Evolutionary conservation across 495 filamentous ascomycete genomes (phyloP), one percentile per base, ranked within the genome.

Genomic region (Amniculicola lignicola): DNA sequence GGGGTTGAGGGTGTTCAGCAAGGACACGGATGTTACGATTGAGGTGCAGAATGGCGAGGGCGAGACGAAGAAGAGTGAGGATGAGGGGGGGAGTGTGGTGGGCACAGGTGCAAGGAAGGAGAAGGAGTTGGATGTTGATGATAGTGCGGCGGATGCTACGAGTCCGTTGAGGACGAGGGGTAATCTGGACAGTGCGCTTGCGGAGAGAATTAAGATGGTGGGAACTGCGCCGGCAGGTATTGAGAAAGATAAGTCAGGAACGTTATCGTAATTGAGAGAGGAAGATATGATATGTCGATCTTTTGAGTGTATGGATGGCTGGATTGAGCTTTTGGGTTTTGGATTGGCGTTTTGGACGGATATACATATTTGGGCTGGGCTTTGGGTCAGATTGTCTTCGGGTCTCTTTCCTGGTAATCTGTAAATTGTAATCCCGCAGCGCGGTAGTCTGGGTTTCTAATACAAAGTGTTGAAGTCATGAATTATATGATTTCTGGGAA

Each of bases 1-100:
- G 0, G 89, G 89, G 0, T 64, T 95, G 39, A 75, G 85, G 25
- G 81, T 95, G 1, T 93, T 89, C 67, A 82, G 72, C 21, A 77
- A 82, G 63, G 80, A 82, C 53, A 70, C 74, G 4, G 70, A 73
- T 36, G 71, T 82, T 24, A 72, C 68, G 18, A 69, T 84, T 22
- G 72, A 83, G 59, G 79, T 82, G 22, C 74, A 75, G 37, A 76
- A 76, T 22, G 74, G 77, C 10, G 73, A 76, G 45, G 67, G 71
- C 37, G 81, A 46, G 23, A 36, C 80, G 58, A 84, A 66, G 80
- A 83, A 36, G 36, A 23, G 1, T 35, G 52, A 3, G 1, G 51
- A 61, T 45, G 58, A 61, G 19, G 58, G 56, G 9, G 51, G 39
- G 15, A 33, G 23, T 4, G 40, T 49, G 1, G 45, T 54, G 14